phyloP scores from a whole-genome alignment of 192 early-diverging fungal genomes.

The Cetraspora pellucida region DNA sequence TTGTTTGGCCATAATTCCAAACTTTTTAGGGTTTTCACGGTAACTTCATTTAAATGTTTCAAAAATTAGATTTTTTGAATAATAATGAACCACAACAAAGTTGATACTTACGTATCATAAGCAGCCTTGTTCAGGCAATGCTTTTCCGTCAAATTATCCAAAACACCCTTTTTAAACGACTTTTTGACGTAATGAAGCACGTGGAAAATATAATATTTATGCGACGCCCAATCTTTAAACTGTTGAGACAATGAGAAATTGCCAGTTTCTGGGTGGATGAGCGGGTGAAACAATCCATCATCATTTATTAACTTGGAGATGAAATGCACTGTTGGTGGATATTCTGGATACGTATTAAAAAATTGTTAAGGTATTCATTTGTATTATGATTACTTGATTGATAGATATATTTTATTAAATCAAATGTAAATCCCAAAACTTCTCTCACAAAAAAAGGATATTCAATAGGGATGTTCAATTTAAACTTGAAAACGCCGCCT shows the following conservation, averaged over 20 bases:
- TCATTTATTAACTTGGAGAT: conserved; percentile 22
- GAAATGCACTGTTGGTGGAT: conserved; percentile 71
- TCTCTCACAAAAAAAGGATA: conserved; percentile 66
- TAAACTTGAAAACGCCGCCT: conserved; percentile 88
- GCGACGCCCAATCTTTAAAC: conserved; percentile 81
- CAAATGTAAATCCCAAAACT: not conserved
- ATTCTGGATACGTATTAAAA: conserved; percentile 36
- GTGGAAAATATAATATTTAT: conserved; percentile 83
- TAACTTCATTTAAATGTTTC: conserved; percentile 43
- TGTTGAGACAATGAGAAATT: conserved; percentile 72
- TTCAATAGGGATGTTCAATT: conserved; percentile 72
- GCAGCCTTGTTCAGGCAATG: conserved; percentile 68
- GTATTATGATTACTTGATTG: not conserved
- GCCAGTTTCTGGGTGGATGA: conserved; percentile 70
- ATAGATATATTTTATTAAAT: not conserved
- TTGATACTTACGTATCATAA: conserved; percentile 51
- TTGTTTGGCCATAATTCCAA: conserved; percentile 71
- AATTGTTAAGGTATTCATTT: not conserved
- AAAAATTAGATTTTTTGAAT: not conserved
- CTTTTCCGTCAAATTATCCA: conserved; percentile 62
- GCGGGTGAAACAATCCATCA: conserved; percentile 83
- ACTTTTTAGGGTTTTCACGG: conserved; percentile 58
- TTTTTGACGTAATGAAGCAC: conserved; percentile 88
- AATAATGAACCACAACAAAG: not conserved
- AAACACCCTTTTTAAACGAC: conserved; percentile 76